Base-by-base conservation (phyloP, 2,329 filamentous ascomycete genomes). In the Escovopsis sp. region DNA sequence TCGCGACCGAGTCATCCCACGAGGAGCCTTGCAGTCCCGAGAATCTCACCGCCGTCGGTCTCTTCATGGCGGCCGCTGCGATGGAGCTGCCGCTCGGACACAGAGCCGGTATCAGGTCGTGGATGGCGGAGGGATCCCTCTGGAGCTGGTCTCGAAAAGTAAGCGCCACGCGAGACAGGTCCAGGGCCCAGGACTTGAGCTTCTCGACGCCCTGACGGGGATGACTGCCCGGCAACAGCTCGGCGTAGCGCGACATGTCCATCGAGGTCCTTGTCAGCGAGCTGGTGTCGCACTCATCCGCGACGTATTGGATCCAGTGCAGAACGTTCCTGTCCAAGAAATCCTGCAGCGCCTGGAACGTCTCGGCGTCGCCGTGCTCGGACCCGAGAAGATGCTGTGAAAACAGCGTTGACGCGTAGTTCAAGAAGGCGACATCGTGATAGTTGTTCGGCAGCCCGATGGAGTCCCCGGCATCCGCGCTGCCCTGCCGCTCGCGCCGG, bases 71-170 rank as follows among this genome's bases (percentile, higher is more conserved):
- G 9, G 20, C 34, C 8, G 12, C 16, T 20, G 41, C 29, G 31
- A 43, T 14, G 7, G 31, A 27, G 11, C 37, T 31, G 27, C 24
- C 27, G 8, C 20, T 20, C 4, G 41, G 41, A 14, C 41, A 43
- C 25, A 43, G 34, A 3, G 25, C 20, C 11, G 41, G 41, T n/a
- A 43, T 43, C 12, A 43, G 20, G 31, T 39, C 37, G 29, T 43
- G 37, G 30, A 43, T 43, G 5, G 39, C 29, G 14, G 31, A 36
- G 12, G 41, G 41, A 14, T 36, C 27, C 8, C 30, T 25, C 13
- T 12, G 33, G 12, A 43, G 37, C 32, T 35, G 41, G 24, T 31
- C 27, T 32, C 24, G 31, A 15, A 43, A 43, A 6, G 37, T 31
- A 10, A 40, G 27, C n/a, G 29, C 37, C 12, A 43, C 37, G 14